These are phyloP conservation scores for Penicillium janthinellum DNA, from an alignment of 2,329 filamentous ascomycete genomes.

Conservation along the genomic window DNA sequence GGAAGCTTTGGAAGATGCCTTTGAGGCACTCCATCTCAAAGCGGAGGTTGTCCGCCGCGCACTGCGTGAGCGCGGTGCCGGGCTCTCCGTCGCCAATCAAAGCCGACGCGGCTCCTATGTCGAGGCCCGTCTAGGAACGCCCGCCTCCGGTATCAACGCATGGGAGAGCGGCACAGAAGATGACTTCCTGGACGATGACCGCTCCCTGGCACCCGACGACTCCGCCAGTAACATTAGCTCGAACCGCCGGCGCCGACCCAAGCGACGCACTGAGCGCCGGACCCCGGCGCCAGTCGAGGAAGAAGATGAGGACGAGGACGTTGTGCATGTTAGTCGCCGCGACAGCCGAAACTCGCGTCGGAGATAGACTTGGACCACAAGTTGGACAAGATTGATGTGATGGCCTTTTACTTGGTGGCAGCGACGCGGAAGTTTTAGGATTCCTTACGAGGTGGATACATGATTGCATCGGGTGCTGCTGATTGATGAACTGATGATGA, in stretches of 20 bases:
- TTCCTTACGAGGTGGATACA: conserved; percentile 17
- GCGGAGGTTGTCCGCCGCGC: conserved; percentile 79
- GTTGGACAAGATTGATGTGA: neutral
- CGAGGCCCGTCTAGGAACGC: conserved; percentile 47
- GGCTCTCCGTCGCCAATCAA: conserved; percentile 59
- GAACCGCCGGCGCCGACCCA: conserved; percentile 48
- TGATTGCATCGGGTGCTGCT: conserved; percentile 17
- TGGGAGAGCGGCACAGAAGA: conserved; percentile 49
- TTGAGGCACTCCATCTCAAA: conserved; percentile 83
- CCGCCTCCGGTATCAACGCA: conserved; percentile 33
- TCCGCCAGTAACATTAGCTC: conserved; percentile 54
- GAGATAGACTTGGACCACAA: conserved; percentile 18
- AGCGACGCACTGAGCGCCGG: conserved; percentile 51
- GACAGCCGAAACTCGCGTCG: conserved; percentile 30
- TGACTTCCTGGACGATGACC: conserved; percentile 48
- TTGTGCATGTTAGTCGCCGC: conserved; percentile 25
- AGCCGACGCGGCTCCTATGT: conserved; percentile 46
- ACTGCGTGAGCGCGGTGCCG: conserved; percentile 79
- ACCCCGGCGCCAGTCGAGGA: conserved; percentile 52
- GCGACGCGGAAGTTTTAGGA: conserved; percentile 1
- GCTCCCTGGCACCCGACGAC: conserved; percentile 51
- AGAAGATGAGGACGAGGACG: conserved; percentile 47
- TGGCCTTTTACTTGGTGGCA: neutral
- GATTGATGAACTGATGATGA: conserved; percentile 22
- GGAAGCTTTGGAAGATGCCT: conserved; percentile 91